Evolutionary conservation across 768 basidiomycete genomes (phyloP), one percentile per base, ranked within the genome.

Genomic region (Lactarius psammicola): DNA sequence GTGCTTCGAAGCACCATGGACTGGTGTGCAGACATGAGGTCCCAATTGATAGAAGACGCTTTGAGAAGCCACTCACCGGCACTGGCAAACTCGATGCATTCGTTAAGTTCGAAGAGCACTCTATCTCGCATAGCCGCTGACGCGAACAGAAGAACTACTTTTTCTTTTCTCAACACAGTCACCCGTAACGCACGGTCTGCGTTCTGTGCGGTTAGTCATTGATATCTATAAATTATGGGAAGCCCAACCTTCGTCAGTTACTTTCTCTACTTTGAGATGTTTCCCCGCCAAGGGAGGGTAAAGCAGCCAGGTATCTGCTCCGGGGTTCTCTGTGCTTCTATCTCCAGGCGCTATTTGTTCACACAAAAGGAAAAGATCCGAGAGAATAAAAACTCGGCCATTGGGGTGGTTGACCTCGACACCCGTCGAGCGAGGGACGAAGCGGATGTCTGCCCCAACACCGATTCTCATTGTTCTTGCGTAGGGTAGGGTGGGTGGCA

Each of bases 241-340:
- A 31, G 38, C 76, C 84, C 63, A 66, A 85, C 92, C 84, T 81
- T 82, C 82, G 40, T 81, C 87, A 63, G 80, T 79, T 4, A 84
- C 80, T 68, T 87, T 87, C 10, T 79, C 79, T 4, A 92, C 88
- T 65, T 84, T 83, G 61, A 99, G 80, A 71, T 97, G 95, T 74
- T 96, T 98, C 5, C 95, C 96, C 15, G 97, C 89, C 38, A 99
- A 79, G 5, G 97, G 97, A 20, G 97, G 97, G 79, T 97, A 99
- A 70, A 88, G 86, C 55, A 99, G 80, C 86, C 87, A 92, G 88
- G 96, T 90, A 73, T 97, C 94, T 6, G 88, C 82, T 13, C 86
- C 86, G 64, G 36, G 79, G 76, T 15, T 78, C 80, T 65, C 75
- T 76, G 62, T 79, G 81, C 66, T 96, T 91, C 59, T 86, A 82